These are phyloP conservation scores for Lyophyllum semitale DNA, from an alignment of 768 basidiomycete genomes.

Conservation along the genomic window DNA sequence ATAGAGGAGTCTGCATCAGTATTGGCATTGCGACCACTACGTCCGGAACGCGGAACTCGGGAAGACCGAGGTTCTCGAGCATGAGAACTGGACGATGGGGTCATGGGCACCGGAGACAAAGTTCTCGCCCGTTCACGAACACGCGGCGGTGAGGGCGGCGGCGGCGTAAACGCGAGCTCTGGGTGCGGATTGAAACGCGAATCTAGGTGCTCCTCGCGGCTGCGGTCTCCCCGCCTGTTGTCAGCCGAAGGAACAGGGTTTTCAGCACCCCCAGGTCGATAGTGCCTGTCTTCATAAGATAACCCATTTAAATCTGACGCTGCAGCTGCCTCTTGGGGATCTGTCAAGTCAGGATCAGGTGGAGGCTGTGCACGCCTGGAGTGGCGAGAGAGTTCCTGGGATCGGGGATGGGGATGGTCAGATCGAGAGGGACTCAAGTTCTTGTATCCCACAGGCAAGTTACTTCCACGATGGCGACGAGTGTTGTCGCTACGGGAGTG, in stretches of 20 bases:
- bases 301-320: slow-evolving; percentile 31
- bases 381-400: slow-evolving; percentile 24
- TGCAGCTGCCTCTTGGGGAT: slow-evolving; percentile 16
- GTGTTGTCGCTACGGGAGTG: slow-evolving; percentile 24
- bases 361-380: slow-evolving; percentile 18
- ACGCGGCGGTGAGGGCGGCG: slow-evolving; percentile 29
- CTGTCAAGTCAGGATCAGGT: slow-evolving; percentile 18
- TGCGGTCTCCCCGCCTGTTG: slow-evolving; percentile 24
- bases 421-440: slow-evolving; percentile 26
- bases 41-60: slow-evolving; percentile 26
- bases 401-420: slow-evolving; percentile 30
- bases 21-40: slow-evolving; percentile 26
- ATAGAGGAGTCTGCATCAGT: slow-evolving; percentile 30
- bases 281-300: slow-evolving; percentile 65
- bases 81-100: slow-evolving; percentile 17
- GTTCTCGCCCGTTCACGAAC: slow-evolving; percentile 31
- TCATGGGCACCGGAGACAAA: slow-evolving; percentile 22
- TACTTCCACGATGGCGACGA: slow-evolving; percentile 25
- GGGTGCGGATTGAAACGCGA: slow-evolving; percentile 18
- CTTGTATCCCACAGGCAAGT: slow-evolving; percentile 25
- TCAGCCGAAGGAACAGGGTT: slow-evolving; percentile 20
- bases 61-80: slow-evolving; percentile 22
- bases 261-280: slow-evolving; percentile 48
- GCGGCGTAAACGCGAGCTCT: slow-evolving; percentile 22
- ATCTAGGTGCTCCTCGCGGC: slow-evolving; percentile 12